Conservation (phyloP, 352 stramenopile genomes). For the Thalassiosira allenii region DNA sequence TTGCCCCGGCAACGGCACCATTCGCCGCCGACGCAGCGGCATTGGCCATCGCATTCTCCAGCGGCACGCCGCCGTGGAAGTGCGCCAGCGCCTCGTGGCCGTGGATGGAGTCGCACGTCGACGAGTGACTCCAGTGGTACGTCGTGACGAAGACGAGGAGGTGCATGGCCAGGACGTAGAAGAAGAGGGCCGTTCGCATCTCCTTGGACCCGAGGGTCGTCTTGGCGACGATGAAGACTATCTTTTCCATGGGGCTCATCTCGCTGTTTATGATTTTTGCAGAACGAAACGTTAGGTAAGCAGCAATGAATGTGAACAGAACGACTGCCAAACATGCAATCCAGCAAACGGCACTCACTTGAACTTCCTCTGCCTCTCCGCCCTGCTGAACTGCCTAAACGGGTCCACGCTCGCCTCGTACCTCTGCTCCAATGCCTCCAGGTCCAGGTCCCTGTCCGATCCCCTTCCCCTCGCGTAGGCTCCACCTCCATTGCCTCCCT, state of each 20-base stretch:
- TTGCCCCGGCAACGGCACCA: not conserved
- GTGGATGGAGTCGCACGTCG: slow-evolving; percentile 43
- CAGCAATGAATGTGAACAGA: too few relatives aligned
- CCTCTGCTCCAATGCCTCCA: slow-evolving; percentile 84
- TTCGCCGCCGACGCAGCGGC: slow-evolving; percentile 10
- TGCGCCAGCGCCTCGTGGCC: slow-evolving; percentile 45
- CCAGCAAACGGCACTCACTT: too few relatives aligned
- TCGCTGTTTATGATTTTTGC: too few relatives aligned
- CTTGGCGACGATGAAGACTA: slow-evolving; percentile 82
- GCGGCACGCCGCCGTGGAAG: slow-evolving; percentile 53
- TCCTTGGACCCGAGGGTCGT: slow-evolving; percentile 78
- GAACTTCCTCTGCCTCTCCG: slow-evolving; percentile 82
- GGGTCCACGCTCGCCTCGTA: slow-evolving; percentile 87
- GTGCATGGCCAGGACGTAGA: slow-evolving; percentile 82
- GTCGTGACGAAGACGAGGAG: slow-evolving; percentile 85
- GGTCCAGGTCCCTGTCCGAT: slow-evolving; percentile 72
- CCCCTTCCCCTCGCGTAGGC: slow-evolving; percentile 18
- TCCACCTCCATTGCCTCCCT: too few relatives aligned
- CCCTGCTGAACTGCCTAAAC: slow-evolving; percentile 81
- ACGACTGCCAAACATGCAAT: too few relatives aligned
- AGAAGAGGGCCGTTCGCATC: slow-evolving; percentile 83
- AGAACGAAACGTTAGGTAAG: too few relatives aligned
- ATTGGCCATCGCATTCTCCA: slow-evolving; percentile 26
- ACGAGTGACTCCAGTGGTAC: slow-evolving; percentile 80
- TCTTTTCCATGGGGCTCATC: slow-evolving; percentile 80